Evolutionary conservation across 2,329 filamentous ascomycete species (phyloP).

Genomic region (Pseudogymnoascus sp.): DNA sequence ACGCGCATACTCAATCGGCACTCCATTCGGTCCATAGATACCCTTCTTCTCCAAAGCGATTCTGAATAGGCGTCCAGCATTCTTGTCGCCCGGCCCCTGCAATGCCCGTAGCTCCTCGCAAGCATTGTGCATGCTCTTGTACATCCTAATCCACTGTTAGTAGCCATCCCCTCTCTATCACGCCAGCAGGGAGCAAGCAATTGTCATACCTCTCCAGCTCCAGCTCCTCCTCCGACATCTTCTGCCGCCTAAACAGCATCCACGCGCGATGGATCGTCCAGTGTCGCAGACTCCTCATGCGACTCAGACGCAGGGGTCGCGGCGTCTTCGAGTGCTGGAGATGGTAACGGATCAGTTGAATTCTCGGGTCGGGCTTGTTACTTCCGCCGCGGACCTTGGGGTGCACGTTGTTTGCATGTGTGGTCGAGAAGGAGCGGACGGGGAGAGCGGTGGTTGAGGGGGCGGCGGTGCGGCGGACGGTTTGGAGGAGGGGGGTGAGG

Average conservation of each 20-base stretch:
- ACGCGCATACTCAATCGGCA: constrained; percentile 88
- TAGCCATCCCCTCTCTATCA: not conserved
- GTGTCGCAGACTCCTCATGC: constrained; percentile 80
- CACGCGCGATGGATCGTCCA: constrained; percentile 99
- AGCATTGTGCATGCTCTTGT: constrained; percentile 73
- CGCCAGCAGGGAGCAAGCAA: not conserved
- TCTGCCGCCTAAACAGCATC: constrained; percentile 67
- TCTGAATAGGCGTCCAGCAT: constrained; percentile 68
- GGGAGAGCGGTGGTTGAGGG: not conserved
- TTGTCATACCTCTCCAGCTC: constrained; percentile 59
- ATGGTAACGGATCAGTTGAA: constrained; percentile 59
- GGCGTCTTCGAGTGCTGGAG: constrained; percentile 60
- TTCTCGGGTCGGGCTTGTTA: constrained; percentile 20
- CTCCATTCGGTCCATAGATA: constrained; percentile 59
- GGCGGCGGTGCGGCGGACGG: constrained; percentile 14
- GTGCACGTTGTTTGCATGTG: constrained; percentile 11
- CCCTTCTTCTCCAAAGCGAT: constrained; percentile 88
- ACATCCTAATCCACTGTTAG: constrained; percentile 36
- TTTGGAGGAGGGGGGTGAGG: constrained; percentile 21
- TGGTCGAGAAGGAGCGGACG: constrained; percentile 18
- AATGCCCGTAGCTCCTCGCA: constrained; percentile 72
- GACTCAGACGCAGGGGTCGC: constrained; percentile 77
- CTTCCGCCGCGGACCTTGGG: constrained; percentile 8
- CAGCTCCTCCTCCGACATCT: constrained; percentile 52
- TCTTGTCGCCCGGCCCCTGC: constrained; percentile 45